phyloP scores from a whole-genome alignment of 352 stramenopile species.

The Phytopythium montanum region DNA sequence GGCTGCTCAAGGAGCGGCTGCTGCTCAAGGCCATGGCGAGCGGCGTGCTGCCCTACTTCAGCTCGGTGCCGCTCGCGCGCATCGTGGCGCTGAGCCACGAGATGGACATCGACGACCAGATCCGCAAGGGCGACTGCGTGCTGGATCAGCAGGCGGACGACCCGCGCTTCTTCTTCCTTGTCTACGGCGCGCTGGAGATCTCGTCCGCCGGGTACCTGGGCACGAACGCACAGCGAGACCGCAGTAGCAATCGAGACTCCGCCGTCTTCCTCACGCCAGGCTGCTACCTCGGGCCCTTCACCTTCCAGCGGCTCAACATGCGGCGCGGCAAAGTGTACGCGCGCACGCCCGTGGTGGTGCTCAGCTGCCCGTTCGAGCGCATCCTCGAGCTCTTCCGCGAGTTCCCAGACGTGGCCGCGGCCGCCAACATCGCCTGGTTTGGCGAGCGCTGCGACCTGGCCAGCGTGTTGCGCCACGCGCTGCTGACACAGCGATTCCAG shows the following conservation, averaged over 20 bases:
- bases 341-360: slow-evolving; percentile 43
- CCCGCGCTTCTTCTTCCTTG: slow-evolving; percentile 49
- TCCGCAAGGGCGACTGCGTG: slow-evolving; percentile 53
- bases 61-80: slow-evolving; percentile 39
- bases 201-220: slow-evolving; percentile 25
- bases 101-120: slow-evolving; percentile 61
- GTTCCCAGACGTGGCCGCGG: slow-evolving; percentile 49
- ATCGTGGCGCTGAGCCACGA: slow-evolving; percentile 59
- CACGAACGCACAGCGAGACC: slow-evolving; percentile 9
- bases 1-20: slow-evolving; percentile 64
- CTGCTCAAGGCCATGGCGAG: slow-evolving; percentile 68
- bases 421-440: slow-evolving; percentile 76
- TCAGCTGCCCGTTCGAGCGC: slow-evolving; percentile 47
- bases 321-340: slow-evolving; percentile 43
- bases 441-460: slow-evolving; percentile 61
- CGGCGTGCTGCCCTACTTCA: slow-evolving; percentile 71
- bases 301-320: slow-evolving; percentile 59
- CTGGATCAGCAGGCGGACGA: slow-evolving; percentile 40
- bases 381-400: slow-evolving; percentile 50
- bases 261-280: slow-evolving; percentile 62
- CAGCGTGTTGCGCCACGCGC: slow-evolving; percentile 52
- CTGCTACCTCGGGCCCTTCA: slow-evolving; percentile 72
- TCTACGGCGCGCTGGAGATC: slow-evolving; percentile 72
- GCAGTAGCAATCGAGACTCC: slow-evolving; percentile 29
- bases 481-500: slow-evolving; percentile 58